Conservation (phyloP, 1,284 basidiomycete species). For the Pascua guehoae region DNA sequence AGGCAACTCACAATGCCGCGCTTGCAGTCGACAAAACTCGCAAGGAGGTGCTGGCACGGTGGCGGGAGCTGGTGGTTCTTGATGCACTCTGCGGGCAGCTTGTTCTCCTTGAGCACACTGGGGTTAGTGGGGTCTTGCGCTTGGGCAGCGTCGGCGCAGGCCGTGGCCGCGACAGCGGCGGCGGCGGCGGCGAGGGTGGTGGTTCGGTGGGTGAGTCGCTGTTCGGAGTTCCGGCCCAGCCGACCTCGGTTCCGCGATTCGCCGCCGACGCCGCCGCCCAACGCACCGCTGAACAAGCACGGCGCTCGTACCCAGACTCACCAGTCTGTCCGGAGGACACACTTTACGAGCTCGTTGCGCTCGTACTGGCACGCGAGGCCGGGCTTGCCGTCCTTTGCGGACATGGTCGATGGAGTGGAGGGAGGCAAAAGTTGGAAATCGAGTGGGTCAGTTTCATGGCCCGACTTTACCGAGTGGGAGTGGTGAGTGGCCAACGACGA, state of each 20-base stretch:
- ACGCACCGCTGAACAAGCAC: no score
- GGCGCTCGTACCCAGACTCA: slow-evolving; percentile 17
- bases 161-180: no score
- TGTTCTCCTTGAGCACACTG: slow-evolving; percentile 43
- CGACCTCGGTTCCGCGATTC: no score
- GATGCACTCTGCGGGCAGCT: slow-evolving; percentile 42
- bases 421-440: background rate
- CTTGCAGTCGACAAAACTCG: slow-evolving; percentile 46
- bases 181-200: no score
- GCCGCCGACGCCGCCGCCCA: no score
- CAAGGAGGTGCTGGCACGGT: slow-evolving; percentile 46
- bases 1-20: slow-evolving; percentile 42
- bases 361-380: slow-evolving; percentile 33
- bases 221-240: no score
- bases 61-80: slow-evolving; percentile 38
- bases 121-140: background rate
- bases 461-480: no score
- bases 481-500: background rate
- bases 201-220: no score
- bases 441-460: no score
- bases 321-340: slow-evolving; percentile 46
- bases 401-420: background rate
- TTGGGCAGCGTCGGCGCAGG: no score
- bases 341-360: slow-evolving; percentile 44
- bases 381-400: slow-evolving; percentile 3